These are phyloP conservation scores for Physcomitrellopsis africana DNA, from an alignment of 225 moss, liverwort and hornwort genomes.

Conservation along the genomic window DNA sequence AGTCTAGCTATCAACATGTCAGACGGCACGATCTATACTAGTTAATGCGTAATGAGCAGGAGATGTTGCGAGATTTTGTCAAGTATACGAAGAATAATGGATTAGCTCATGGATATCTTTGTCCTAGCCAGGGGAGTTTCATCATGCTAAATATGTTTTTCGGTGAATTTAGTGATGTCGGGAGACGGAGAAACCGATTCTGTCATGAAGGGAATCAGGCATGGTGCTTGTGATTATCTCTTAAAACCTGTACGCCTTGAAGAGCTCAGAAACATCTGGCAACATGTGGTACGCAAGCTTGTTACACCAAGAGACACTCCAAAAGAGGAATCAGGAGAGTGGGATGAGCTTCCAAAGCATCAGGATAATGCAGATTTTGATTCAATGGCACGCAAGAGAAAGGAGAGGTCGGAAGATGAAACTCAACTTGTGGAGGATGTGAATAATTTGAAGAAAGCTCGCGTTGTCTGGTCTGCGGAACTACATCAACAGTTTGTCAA, in stretches of 20 bases:
- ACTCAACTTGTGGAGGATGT: slow-evolving; percentile 72
- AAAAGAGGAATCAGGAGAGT: slow-evolving; percentile 83
- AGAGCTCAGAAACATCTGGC: slow-evolving; percentile 95
- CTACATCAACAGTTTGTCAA: slow-evolving; percentile 96
- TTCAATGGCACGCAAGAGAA: slow-evolving; percentile 72
- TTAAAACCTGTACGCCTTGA: slow-evolving; percentile 91
- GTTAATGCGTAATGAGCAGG: too few species aligned
- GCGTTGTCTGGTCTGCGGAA: slow-evolving; percentile 91
- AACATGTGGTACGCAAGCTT: slow-evolving; percentile 92
- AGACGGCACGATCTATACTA: too few species aligned
- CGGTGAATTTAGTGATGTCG: slow-evolving; percentile 81
- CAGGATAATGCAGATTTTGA: slow-evolving; percentile 66
- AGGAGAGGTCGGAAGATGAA: slow-evolving; percentile 75
- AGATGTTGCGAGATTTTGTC: neutral
- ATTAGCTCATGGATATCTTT: slow-evolving; percentile 9
- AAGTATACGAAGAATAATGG: neutral
- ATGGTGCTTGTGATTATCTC: slow-evolving; percentile 95
- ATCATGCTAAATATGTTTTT: slow-evolving; percentile 6
- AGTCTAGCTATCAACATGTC: too few species aligned
- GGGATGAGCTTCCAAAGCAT: slow-evolving; percentile 59
- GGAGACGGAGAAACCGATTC: slow-evolving; percentile 93
- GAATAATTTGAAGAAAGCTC: slow-evolving; percentile 89
- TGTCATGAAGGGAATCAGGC: slow-evolving; percentile 93
- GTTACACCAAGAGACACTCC: slow-evolving; percentile 61
- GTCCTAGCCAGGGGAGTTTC: neutral